phyloP scores from a whole-genome alignment of 129 eudicot species.

The Sambucus nigra region DNA sequence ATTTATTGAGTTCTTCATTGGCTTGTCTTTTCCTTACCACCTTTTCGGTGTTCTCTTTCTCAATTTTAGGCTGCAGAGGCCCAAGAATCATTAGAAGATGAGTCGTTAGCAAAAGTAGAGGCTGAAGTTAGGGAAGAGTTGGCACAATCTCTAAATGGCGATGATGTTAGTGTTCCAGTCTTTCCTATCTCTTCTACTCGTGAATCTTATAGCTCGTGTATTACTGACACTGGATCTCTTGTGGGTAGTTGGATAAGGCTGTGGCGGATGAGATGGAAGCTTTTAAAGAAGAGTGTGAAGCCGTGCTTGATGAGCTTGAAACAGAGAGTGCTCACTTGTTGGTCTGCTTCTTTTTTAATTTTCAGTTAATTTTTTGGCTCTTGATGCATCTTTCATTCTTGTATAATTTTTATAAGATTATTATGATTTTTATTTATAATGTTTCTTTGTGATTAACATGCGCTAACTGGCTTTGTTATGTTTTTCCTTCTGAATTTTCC shows the following conservation, averaged over 20 bases:
- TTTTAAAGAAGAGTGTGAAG: constrained; percentile 79
- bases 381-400: neutral
- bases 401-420: neutral
- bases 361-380: neutral
- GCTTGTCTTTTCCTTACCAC: neutral
- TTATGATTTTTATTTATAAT: neutral
- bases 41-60: neutral
- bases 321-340: constrained; percentile 78
- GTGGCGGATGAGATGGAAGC: constrained; percentile 74
- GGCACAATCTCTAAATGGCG: constrained; percentile 55
- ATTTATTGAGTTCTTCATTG: neutral
- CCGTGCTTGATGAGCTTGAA: constrained; percentile 80
- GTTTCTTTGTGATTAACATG: neutral
- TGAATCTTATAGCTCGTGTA: neutral
- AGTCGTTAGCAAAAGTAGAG: constrained; percentile 74
- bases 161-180: constrained; percentile 44
- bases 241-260: constrained; percentile 68
- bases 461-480: neutral
- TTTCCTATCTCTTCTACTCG: neutral
- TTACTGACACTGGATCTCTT: constrained; percentile 11
- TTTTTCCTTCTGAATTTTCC: no score
- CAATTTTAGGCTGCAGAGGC: constrained; percentile 91
- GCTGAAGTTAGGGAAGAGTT: constrained; percentile 80
- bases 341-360: constrained; percentile 37
- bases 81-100: constrained; percentile 93